Percentiles rank a stretch among this genome's conserved stretches.
Conservation (phyloP, 352 stramenopile species). For the Blastocystis sp. region DNA sequence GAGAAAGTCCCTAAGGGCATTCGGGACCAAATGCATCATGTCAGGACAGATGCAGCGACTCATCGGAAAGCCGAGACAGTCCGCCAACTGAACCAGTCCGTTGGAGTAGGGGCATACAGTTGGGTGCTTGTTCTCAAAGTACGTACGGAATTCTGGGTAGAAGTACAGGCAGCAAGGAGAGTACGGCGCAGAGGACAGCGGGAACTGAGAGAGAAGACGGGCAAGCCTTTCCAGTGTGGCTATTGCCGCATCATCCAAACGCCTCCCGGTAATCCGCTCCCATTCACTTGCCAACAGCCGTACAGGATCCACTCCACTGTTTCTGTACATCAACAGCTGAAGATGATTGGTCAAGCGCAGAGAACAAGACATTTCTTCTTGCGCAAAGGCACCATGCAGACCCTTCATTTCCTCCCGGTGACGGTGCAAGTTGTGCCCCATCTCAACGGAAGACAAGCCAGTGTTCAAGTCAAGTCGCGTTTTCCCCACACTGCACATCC, state of each 20-base stretch:
- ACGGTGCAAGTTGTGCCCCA: background rate
- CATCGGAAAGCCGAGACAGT: background rate
- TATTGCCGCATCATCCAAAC: too few relatives aligned
- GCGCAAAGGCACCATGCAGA: background rate
- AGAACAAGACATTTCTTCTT: background rate
- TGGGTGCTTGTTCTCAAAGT: background rate
- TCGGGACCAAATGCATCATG: background rate
- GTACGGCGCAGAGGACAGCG: too few relatives aligned
- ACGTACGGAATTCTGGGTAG: too few relatives aligned
- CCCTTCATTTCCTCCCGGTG: background rate
- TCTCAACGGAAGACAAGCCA: background rate
- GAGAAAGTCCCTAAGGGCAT: background rate
- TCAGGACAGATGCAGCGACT: background rate
- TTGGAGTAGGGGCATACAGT: background rate
- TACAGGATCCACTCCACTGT: too few relatives aligned
- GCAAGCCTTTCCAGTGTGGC: too few relatives aligned
- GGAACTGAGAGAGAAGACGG: too few relatives aligned
- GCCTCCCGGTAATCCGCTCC: too few relatives aligned
- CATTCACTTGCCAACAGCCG: too few relatives aligned
- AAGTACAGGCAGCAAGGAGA: too few relatives aligned
- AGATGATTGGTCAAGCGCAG: background rate
- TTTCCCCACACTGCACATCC: background rate
- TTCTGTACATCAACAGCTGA: background rate
- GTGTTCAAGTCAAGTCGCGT: background rate
- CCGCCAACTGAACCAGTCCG: background rate